Evolutionary conservation across 1,139 yeast genomes (phyloP).

Genomic region (Yarrowia galli): DNA sequence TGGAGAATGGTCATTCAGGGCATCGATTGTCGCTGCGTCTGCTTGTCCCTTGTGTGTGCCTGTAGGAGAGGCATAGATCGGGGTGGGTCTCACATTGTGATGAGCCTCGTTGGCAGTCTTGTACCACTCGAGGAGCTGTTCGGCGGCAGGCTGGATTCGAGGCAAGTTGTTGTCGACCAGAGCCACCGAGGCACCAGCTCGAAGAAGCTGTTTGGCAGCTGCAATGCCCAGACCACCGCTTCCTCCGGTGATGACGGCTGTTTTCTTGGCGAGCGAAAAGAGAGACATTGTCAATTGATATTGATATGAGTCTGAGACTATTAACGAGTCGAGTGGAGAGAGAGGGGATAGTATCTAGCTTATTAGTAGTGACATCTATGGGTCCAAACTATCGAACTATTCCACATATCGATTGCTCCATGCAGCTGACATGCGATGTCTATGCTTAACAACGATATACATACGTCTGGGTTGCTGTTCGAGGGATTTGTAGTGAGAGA

Average conservation of each 20-base stretch:
- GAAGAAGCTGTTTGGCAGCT: constrained; percentile 49
- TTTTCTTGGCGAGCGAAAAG: constrained; percentile 65
- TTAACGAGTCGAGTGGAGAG: background rate
- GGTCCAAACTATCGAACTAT: background rate
- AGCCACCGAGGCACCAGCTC: constrained; percentile 59
- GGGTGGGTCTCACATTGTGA: constrained; percentile 7
- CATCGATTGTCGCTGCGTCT: background rate
- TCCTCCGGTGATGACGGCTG: constrained; percentile 82
- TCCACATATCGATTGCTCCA: background rate
- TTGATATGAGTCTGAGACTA: constrained; percentile 4
- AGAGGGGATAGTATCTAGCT: background rate
- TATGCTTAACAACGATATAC: constrained; percentile 21
- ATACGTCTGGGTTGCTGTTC: constrained; percentile 24
- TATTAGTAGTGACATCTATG: background rate
- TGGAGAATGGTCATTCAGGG: constrained; percentile 5
- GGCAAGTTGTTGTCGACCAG: constrained; percentile 73
- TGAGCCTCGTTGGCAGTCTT: constrained; percentile 41
- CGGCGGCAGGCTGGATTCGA: constrained; percentile 63
- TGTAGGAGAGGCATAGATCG: constrained; percentile 21
- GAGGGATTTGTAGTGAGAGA: constrained; percentile 10
- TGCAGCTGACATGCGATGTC: constrained; percentile 11
- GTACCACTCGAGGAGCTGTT: constrained; percentile 64
- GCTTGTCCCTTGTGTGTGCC: background rate
- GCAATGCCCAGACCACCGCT: constrained; percentile 80
- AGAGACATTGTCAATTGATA: constrained; percentile 39